Evolutionary conservation across 2,329 filamentous ascomycete genomes (phyloP).

Genomic region (Orbilia blumenaviensis): DNA sequence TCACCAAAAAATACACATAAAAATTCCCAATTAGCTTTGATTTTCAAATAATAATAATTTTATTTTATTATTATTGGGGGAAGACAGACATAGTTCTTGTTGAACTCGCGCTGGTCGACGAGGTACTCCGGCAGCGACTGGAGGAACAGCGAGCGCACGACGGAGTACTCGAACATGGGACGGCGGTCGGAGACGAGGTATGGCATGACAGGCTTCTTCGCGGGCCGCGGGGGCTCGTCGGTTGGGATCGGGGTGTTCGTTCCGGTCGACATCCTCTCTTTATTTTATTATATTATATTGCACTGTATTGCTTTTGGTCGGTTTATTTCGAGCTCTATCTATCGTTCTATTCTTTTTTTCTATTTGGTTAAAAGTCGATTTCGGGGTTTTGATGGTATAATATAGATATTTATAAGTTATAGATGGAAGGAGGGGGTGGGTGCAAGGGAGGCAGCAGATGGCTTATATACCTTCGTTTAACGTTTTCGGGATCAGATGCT

Average conservation of each 20-base stretch:
- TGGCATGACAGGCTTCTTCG: constrained; percentile 5
- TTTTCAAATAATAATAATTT: no score
- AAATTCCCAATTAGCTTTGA: background rate
- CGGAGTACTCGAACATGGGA: constrained; percentile 43
- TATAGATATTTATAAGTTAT: background rate
- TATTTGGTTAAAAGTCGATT: no score
- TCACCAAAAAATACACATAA: background rate
- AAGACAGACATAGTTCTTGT: constrained; percentile 26
- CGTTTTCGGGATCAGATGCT: constrained; percentile 10
- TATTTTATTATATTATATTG: background rate
- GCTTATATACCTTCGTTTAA: background rate
- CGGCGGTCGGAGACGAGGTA: constrained; percentile 37
- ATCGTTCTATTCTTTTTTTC: no score
- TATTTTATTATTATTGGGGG: no score
- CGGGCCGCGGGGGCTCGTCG: background rate
- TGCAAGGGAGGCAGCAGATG: no score
- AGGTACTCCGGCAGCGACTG: constrained; percentile 49
- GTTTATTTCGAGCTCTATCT: no score
- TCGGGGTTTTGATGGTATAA: no score
- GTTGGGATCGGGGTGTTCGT: background rate
- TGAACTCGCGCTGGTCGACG: constrained; percentile 44
- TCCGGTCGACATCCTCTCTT: background rate
- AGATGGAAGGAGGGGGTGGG: background rate
- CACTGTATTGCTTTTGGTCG: background rate
- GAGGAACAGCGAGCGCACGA: constrained; percentile 30